These are phyloP conservation scores for Endotrypanum monterogeii DNA, from an alignment of 208 protist species.

Conservation along the genomic window DNA sequence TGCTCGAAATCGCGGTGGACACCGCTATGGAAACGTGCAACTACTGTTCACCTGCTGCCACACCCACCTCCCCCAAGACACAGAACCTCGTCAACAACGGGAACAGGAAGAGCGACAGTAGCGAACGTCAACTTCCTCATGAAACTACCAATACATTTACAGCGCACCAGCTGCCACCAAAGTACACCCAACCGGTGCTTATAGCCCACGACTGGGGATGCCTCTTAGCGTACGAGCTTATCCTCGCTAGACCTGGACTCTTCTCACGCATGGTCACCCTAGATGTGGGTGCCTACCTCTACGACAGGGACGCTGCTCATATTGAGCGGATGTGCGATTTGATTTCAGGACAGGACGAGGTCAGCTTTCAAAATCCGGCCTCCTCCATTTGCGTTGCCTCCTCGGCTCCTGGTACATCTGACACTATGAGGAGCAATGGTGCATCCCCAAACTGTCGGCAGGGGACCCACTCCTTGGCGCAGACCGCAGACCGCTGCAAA, in stretches of 20 bases:
- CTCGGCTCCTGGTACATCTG: background rate
- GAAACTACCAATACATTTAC: constrained; percentile 9
- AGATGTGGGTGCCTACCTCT: constrained; percentile 43
- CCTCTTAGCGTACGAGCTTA: constrained; percentile 61
- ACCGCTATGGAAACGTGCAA: constrained; percentile 71
- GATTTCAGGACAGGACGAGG: constrained; percentile 4
- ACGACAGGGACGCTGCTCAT: constrained; percentile 25
- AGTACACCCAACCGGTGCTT: constrained; percentile 48
- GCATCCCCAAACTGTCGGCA: background rate
- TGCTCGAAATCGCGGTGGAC: constrained; percentile 78
- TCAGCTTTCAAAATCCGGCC: too few species aligned
- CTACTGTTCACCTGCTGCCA: constrained; percentile 38
- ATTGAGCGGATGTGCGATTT: constrained; percentile 24
- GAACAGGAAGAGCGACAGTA: background rate
- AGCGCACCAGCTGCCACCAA: constrained; percentile 41
- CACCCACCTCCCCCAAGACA: constrained; percentile 3
- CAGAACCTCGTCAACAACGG: too few species aligned
- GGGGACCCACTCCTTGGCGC: background rate
- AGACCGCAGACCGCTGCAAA: background rate
- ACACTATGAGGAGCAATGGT: background rate
- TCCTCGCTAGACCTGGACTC: constrained; percentile 49
- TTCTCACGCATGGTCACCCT: constrained; percentile 67
- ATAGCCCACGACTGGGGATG: constrained; percentile 73
- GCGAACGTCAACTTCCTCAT: background rate
- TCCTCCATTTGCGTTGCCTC: background rate